Base-by-base conservation (phyloP, 1,284 basidiomycete species). In the Waitea zeae region DNA sequence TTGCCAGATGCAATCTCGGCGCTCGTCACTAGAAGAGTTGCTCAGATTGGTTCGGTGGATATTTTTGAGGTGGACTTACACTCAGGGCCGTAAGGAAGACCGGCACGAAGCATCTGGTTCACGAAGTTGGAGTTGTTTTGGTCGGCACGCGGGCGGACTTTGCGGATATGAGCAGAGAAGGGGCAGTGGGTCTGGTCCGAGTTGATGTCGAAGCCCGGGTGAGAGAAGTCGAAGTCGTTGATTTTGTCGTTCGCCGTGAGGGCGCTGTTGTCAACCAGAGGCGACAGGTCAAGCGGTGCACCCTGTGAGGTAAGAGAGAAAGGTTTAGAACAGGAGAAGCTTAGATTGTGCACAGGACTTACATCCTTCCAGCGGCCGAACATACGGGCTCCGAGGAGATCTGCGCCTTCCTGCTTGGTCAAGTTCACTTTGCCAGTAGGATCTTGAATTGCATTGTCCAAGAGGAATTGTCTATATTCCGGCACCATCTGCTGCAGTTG, bases 101-200 rank as follows among this genome's bases (percentile, higher is more conserved):
- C 49, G 32, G 43, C 39, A 36, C 47, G 42, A 11, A 11, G 17
- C 4, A 34, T 30, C 41, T 54, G 31, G 33, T 53, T 52, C 9
- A 30, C 14, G 29, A 30, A 6, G 29, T 30, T 30, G 7, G 9
- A 6, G 14, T 30, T 15, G 29, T 9, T 7, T 14, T 67, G 49
- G 38, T 67, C 64, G 14, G 52, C 54, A 14, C 70, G 59, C n/a
- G 69, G 69, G 40, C 58, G 57, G 1, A 64, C 62, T 54, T 70
- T 70, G 36, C 69, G 60, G 35, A 64, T 52, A 43, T 72, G 70
- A 4, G 67, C 64, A 38, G 62, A 57, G 50, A 68, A 70, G 1
- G 70, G 69, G 46, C 69, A 71, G 14, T 30, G 29, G 7, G 29
- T 11, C 29, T 30, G 29, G 14, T 30, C 29, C 9, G 53, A 52